Conservation (phyloP, 345 rosid genomes). For the Jatropha curcas region DNA sequence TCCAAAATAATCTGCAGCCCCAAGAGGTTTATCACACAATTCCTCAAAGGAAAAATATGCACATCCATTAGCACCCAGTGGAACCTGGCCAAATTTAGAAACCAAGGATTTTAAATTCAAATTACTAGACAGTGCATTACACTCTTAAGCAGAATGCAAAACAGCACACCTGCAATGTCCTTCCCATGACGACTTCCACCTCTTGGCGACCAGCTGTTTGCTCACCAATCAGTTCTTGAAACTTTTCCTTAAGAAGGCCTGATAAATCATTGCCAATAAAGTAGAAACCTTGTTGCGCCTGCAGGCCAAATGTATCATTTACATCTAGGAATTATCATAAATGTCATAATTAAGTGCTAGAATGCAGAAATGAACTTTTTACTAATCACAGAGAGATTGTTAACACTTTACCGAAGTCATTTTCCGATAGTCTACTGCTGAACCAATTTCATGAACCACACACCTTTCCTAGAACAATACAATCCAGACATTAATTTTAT, state of each 20-base stretch:
- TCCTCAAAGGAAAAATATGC: slow-evolving; percentile 91
- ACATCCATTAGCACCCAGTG: slow-evolving; percentile 84
- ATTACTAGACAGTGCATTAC: neutral
- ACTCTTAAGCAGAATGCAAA: slow-evolving; percentile 1
- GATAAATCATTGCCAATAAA: slow-evolving; percentile 71
- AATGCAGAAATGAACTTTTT: slow-evolving; percentile 15
- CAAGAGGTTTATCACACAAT: slow-evolving; percentile 88
- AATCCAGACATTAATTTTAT: slow-evolving; percentile 13
- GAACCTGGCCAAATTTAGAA: slow-evolving; percentile 47
- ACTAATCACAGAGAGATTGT: neutral
- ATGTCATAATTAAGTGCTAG: slow-evolving; percentile 2
- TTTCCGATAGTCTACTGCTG: slow-evolving; percentile 84
- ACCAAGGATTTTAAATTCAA: slow-evolving; percentile 5
- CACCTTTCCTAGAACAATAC: slow-evolving; percentile 64
- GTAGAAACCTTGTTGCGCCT: slow-evolving; percentile 96
- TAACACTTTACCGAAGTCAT: slow-evolving; percentile 65
- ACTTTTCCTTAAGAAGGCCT: slow-evolving; percentile 57
- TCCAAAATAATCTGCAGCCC: slow-evolving; percentile 98
- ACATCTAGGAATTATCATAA: slow-evolving; percentile 1
- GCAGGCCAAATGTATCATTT: slow-evolving; percentile 17
- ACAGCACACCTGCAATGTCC: slow-evolving; percentile 61
- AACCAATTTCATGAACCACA: slow-evolving; percentile 83
- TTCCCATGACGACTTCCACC: slow-evolving; percentile 96
- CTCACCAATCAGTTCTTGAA: slow-evolving; percentile 66
- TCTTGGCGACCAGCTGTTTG: slow-evolving; percentile 52